These are phyloP conservation scores for Botrytis cinerea DNA, from an alignment of 2,329 filamentous ascomycete species.

Conservation along the genomic window DNA sequence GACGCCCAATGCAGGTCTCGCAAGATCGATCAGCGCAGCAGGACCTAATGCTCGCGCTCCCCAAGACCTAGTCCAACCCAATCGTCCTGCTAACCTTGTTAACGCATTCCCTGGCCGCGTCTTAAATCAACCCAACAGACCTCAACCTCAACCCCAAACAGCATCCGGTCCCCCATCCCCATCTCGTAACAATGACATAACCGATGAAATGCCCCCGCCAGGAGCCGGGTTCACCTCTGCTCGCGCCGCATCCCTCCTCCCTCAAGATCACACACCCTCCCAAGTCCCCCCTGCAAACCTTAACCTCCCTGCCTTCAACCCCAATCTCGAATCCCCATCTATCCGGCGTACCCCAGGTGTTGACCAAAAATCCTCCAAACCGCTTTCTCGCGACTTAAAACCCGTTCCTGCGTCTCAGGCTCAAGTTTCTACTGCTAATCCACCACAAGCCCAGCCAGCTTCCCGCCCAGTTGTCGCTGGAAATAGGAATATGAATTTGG, in stretches of 20 bases:
- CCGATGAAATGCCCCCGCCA: conserved; percentile 32
- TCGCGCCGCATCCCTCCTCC: conserved; percentile 59
- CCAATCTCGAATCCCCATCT: conserved; percentile 75
- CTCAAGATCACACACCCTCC: conserved; percentile 42
- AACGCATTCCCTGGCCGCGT: conserved; percentile 33
- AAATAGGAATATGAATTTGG: conserved; percentile 3
- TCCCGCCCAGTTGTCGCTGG: not conserved
- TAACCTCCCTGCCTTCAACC: conserved; percentile 65
- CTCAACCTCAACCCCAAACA: conserved; percentile 21
- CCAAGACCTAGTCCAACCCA: conserved; percentile 27
- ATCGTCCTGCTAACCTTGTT: conserved; percentile 26
- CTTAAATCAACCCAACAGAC: conserved; percentile 41
- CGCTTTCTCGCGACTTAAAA: conserved; percentile 60
- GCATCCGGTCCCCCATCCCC: conserved; percentile 33
- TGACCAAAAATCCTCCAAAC: conserved; percentile 74
- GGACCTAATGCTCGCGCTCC: conserved; percentile 30
- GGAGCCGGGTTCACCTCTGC: conserved; percentile 67
- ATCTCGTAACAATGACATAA: conserved; percentile 27
- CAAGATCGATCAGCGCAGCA: conserved; percentile 35
- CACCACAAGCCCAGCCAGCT: conserved; percentile 40
- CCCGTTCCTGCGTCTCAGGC: conserved; percentile 48
- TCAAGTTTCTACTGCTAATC: conserved; percentile 32
- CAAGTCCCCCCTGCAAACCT: conserved; percentile 46
- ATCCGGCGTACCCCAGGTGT: conserved; percentile 87
- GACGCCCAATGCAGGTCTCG: conserved; percentile 39